Evolutionary conservation across 1,284 basidiomycete species (phyloP).

Genomic region (Ustilago lituana): DNA sequence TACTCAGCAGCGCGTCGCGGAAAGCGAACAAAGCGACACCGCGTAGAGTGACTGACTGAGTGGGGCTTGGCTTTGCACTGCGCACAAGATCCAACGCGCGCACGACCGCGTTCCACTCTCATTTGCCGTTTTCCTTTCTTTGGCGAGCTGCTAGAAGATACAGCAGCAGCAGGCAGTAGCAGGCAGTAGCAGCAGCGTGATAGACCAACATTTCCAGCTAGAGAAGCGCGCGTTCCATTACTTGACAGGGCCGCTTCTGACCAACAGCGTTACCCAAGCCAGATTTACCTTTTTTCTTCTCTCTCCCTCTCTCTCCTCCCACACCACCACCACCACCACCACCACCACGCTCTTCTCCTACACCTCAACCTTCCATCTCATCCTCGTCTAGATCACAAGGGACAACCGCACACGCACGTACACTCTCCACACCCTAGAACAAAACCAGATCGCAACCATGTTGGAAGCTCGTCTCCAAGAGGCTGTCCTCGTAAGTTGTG

Average conservation of each 20-base stretch:
- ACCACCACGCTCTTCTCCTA: background rate
- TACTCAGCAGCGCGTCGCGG: conserved; percentile 18
- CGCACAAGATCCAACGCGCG: conserved; percentile 1
- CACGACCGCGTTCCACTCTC: background rate
- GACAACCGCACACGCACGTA: background rate
- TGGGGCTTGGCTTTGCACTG: background rate
- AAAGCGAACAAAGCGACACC: conserved; percentile 4
- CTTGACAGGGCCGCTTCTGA: too few species aligned
- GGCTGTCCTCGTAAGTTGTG: conserved; percentile 53
- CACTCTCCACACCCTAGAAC: too few species aligned
- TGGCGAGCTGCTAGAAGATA: background rate
- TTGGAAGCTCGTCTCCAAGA: conserved; percentile 60
- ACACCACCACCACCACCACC: conserved; percentile 3
- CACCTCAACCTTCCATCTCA: background rate
- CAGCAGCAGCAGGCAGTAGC: conserved; percentile 1
- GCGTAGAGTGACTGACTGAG: conserved; percentile 29
- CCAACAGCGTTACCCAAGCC: too few species aligned
- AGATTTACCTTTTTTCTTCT: too few species aligned
- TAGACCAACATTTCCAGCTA: background rate
- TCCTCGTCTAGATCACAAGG: too few species aligned
- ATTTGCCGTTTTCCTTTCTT: too few species aligned
- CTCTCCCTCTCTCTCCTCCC: background rate
- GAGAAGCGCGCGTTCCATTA: background rate
- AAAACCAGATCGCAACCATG: too few species aligned
- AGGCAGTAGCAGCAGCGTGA: background rate